Evolutionary conservation across 2,329 filamentous ascomycete genomes (phyloP), one percentile per base, ranked within the genome.

Genomic region (Paraconiothyrium sp.): DNA sequence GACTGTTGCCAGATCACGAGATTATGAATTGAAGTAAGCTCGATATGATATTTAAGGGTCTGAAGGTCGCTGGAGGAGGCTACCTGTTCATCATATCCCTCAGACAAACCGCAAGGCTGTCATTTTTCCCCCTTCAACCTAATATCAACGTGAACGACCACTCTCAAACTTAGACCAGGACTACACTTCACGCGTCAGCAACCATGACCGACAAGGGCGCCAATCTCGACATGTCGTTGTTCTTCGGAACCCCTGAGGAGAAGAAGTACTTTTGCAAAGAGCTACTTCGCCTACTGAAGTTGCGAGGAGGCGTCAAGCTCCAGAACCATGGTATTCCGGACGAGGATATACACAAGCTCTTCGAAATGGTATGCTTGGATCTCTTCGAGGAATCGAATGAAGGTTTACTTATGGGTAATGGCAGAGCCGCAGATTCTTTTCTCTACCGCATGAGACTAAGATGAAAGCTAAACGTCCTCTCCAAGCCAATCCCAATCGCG

Each of bases 351-450:
- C 22, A 41, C 16, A 50, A 55, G 14, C 27, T 51, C 11, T 63
- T 61, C 22, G 54, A 58, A 1, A 32, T 56, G 20, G 49, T 56
- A 32, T 16, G 55, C 34, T 27, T 24, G 14, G 6, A 5, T 20
- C 20, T 47, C 44, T 24, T 51, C 49, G 14, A 22, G 8, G 22
- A 27, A 30, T 8, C 9, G 3, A 13, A 24, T 34, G 14, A 44
- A 27, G 39, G 9, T 11, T 43, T 58, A 39, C 34, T 20, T n/a
- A n/a, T 34, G 30, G 27, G 46, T 35, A 14, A 32, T 13, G 34
- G 34, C n/a, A 67, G 65, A 67, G 47, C 44, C 16, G 41, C 3
- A 46, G 57, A 20, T 64, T 67, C 35, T 67, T 67, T 50, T n/a
- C 22, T 2, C 54, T 66, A 8, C 58, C 63, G 10, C 37, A 44